Evolutionary conservation across 495 filamentous ascomycete species (phyloP), one percentile per base, ranked within the genome.

Genomic region (Penicillium steckii): DNA sequence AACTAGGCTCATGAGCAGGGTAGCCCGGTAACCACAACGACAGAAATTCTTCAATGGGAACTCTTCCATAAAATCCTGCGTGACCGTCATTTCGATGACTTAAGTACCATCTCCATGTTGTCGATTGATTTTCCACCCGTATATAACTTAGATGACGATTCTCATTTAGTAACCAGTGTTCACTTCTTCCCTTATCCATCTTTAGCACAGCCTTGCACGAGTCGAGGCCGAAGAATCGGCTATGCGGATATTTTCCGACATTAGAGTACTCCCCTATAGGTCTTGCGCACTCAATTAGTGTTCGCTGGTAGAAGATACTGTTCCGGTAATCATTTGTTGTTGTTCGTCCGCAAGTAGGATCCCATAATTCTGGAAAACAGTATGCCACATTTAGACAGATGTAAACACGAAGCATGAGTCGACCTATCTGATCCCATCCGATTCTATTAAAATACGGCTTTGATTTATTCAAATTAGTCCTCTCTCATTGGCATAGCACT

Each of bases 321-420:
- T 47, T 40, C 8, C 62, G 56, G 40, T 65, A 65, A 33, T 65
- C 62, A 12, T 24, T 57, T 25, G 25, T 22, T 8, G 8, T 41
- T 12, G 10, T 49, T 40, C 5, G 45, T 22, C 29, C 19, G 1
- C 50, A 61, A 6, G 23, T 47, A 2, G 21, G 2, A 13, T 65
- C 62, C 8, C 32, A 35, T 1, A 15, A 5, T 17, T 35, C 32
- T 5, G 32, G 32, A 15, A 33, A 35, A n/a, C 32, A 35, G 13
- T 35, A 35, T 35, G 6, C 32, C 15, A 35, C 13, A n/a, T 35
- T 35, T 1, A 35, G 32, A 4, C 32, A 35, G 1, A 35, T 35
- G 2, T 35, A 35, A 1, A 15, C 13, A 2, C 10, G 15, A n/a
- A 35, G 32, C 32, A 35, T 35, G 32, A n/a, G 4, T 35, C 32